phyloP scores from a whole-genome alignment of 75 land plant genomes.

The Picea sitchensis region DNA sequence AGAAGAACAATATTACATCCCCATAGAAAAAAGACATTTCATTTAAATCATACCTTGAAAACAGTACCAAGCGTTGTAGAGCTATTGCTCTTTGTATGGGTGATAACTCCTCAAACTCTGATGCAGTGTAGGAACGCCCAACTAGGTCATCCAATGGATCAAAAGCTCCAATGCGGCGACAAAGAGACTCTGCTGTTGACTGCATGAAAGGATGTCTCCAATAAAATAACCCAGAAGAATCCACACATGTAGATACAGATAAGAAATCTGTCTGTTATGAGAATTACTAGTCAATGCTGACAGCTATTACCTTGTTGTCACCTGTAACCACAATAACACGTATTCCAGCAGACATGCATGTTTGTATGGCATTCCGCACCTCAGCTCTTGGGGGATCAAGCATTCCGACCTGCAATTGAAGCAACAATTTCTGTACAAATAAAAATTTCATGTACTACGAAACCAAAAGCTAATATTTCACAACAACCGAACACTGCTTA shows the following conservation, averaged over 20 bases:
- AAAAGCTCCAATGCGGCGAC: conserved; percentile 88
- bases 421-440: not conserved
- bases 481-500: not conserved
- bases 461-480: not conserved
- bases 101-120: conserved; percentile 89
- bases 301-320: conserved; percentile 78
- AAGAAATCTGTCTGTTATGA: not conserved
- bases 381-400: conserved; percentile 97
- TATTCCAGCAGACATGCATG: conserved; percentile 96
- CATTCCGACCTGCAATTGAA: conserved; percentile 78
- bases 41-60: conserved; percentile 59
- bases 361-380: conserved; percentile 77
- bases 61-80: conserved; percentile 81
- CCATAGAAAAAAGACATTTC: not conserved
- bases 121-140: conserved; percentile 90
- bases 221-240: not conserved
- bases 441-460: not conserved
- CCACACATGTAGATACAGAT: not conserved
- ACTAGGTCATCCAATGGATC: conserved; percentile 73
- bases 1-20: too few relatives aligned
- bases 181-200: conserved; percentile 95
- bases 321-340: conserved; percentile 98
- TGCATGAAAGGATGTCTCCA: conserved; percentile 15
- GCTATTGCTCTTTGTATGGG: conserved; percentile 71
- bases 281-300: not conserved